A percentile compares a stretch with the other conserved stretches of the same genome.
phyloP scores from a whole-genome alignment of 1,284 basidiomycete genomes.

The Thelephora terrestris region DNA sequence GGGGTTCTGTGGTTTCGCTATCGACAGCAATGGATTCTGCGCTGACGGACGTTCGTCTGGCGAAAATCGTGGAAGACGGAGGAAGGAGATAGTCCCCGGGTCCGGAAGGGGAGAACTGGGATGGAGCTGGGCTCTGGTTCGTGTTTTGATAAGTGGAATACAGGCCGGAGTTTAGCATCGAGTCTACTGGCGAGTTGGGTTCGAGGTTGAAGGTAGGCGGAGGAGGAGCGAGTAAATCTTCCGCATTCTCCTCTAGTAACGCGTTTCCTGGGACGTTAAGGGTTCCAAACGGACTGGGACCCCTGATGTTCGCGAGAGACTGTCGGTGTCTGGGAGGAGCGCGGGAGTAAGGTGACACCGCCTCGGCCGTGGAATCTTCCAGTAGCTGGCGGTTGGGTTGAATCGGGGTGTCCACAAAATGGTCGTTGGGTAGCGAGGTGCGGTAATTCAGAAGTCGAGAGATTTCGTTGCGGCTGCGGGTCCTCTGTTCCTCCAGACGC shows the following conservation, averaged over 20 bases:
- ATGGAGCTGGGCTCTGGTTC: conserved; percentile 31
- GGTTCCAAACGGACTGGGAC: conserved; percentile 60
- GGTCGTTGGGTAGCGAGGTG: conserved; percentile 42
- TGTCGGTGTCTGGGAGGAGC: conserved; percentile 32
- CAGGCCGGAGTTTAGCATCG: conserved; percentile 29
- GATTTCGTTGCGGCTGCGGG: conserved; percentile 58
- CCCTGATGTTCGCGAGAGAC: conserved; percentile 37
- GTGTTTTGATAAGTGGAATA: conserved; percentile 38
- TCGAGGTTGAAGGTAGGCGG: conserved; percentile 51
- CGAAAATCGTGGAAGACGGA: conserved; percentile 71
- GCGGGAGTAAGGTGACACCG: conserved; percentile 40
- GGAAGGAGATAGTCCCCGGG: conserved; percentile 55
- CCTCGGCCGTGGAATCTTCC: conserved; percentile 16
- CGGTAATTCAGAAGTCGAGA: conserved; percentile 36
- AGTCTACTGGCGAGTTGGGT: conserved; percentile 52
- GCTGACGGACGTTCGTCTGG: conserved; percentile 87
- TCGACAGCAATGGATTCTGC: conserved; percentile 94
- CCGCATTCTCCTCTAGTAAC: conserved; percentile 37
- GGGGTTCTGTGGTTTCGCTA: conserved; percentile 49
- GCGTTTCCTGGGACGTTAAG: conserved; percentile 72
- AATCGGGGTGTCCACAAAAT: conserved; percentile 50
- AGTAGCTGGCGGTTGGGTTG: conserved; percentile 5
- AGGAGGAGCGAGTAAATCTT: conserved; percentile 14
- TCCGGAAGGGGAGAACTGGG: conserved; percentile 25
- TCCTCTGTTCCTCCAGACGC: conserved; percentile 74